Base-by-base conservation (phyloP, 352 stramenopile genomes). In the Blastocystis sp. region DNA sequence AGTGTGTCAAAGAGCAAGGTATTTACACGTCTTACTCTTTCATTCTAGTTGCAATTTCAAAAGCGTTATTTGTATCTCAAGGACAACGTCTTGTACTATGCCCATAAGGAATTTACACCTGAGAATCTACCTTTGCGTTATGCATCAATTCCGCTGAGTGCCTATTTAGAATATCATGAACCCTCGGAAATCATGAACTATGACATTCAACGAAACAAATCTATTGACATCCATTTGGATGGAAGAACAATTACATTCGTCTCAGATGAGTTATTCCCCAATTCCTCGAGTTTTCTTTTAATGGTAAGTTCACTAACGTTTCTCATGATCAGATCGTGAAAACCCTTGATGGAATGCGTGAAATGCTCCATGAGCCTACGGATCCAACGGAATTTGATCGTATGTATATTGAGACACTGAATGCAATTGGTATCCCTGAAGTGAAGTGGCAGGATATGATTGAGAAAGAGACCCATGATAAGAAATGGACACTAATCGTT, bases 61-160 rank as follows among this genome's bases (percentile, higher is more conserved):
- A 51, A 68, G 19, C 73, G 73, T 44, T 84, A 84, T 66, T 35
- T 84, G 7, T 84, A 69, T 84, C 53, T 84, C 4, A 84, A 84
- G 48, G 73, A 84, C 59, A 30, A 66, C 24, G 30, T 66, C 7
- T 33, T 84, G 17, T 84, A 66, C 30, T 84, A 84, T 56, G 57
- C 73, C 30, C 73, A 84, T 30, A 66, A 44, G 37, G 42, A 64
- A 27, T 84, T 84, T 66, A 84, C 57, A 24, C 73, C 73, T 6
- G 73, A 84, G 13, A 42, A 66, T 42, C 68, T 56, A 15, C 33
- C 37, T 27, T 57, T 53, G 0, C 73, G 59, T 6, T 84, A 56
- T 37, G 17, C 27, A 4, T 27, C 54, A 0, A 66, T 84, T 13
- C 73, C 57, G 33, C 51, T 84, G 1, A 84, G 13, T n/a, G 11